Base-by-base conservation (phyloP, 768 basidiomycete species). In the Collybia sordida region DNA sequence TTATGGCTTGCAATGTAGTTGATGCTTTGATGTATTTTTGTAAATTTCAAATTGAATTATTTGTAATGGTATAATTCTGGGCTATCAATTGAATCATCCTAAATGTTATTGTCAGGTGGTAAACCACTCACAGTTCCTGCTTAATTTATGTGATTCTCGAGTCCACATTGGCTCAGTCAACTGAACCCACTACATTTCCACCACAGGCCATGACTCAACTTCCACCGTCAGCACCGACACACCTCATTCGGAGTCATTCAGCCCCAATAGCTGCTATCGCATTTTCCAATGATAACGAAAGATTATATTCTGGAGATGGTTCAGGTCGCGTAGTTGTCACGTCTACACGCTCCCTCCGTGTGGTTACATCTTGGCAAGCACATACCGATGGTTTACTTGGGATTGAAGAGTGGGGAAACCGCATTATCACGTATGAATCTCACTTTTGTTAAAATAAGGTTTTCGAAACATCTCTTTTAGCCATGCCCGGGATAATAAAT, bases 281-380 rank as follows among this genome's bases (percentile, higher is more conserved):
- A 38, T 70, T 93, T 59, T 90, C 92, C 1, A 56, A 71, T 3
- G 82, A 89, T 62, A 91, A 93, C 60, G 81, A 88, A 54, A 73
- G 90, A 15, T 70, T 98, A 4, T 95, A 93, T 68, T 91, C 95
- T 6, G 94, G 88, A 3, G 96, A 98, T 59, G 71, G 77, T 4
- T 78, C 83, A 15, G 96, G 96, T 2, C 78, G 70, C n/a, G 82
- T 94, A 19, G 79, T 85, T 3, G 70, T 90, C 49, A 90, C 88
- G 3, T 89, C 90, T 37, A 85, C 93, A 2, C 74, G 80, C 22
- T 81, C 84, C 0, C 74, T 94, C 15, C 81, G 96, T n/a, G 73
- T 90, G 0, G 70, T 90, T 15, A 70, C 81, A 1, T 70, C 77
- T 15, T 97, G 94, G 93, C 73, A 73, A 42, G 85, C 94, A 1